These are phyloP conservation scores for rapeseed (Brassica napus) DNA, from an alignment of 345 rosid genomes.

Conservation along the genomic window Da-Ae NC_063447.1:38540501-38541000, in stretches of 20 bases:
- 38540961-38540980: slow-evolving; percentile 46
- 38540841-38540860: neutral
- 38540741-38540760: neutral
- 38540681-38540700: no score
- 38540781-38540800: neutral
- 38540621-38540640: no score
- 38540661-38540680: no score
- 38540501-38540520: no score
- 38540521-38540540: no score
- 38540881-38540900: neutral
- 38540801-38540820: neutral
- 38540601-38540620: no score
- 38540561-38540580: no score
- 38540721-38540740: neutral
- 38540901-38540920: slow-evolving; percentile 23
- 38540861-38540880: neutral
- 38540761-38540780: neutral
- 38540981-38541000: slow-evolving; percentile 23
- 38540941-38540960: slow-evolving; percentile 1
- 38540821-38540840: neutral
- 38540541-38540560: no score
- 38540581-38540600: no score
- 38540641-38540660: no score
- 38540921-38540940: slow-evolving; percentile 31
- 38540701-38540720: no score